A percentile compares a stretch with the other conserved stretches of the same genome.
Evolutionary conservation across 202 grass and related monocot species (phyloP).

Genomic region (Saccharum hybrid): DNA sequence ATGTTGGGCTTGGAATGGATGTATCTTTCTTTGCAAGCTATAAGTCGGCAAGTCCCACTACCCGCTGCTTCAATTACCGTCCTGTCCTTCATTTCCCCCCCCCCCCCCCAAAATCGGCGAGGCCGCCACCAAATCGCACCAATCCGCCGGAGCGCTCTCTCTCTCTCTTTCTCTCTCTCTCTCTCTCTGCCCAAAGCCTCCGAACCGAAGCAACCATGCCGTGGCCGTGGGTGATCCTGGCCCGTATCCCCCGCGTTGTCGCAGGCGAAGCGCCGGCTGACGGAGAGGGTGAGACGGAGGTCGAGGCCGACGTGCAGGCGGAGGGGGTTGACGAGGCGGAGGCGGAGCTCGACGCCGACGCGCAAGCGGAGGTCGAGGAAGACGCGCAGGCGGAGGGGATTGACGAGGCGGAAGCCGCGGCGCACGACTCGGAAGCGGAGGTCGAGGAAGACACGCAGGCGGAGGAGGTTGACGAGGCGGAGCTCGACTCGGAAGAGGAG

Average conservation of each 20-base stretch:
- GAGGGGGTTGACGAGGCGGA: not conserved
- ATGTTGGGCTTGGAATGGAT: no score
- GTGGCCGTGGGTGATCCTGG: slow-evolving; percentile 26
- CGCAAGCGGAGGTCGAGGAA: not conserved
- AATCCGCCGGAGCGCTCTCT: not conserved
- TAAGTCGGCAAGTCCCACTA: not conserved
- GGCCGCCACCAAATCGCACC: not conserved
- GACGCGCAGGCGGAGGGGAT: not conserved
- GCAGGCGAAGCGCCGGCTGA: not conserved
- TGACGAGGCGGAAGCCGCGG: no score
- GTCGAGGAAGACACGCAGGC: not conserved
- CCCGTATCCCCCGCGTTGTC: not conserved
- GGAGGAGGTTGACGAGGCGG: not conserved
- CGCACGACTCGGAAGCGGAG: not conserved
- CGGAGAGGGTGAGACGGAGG: not conserved
- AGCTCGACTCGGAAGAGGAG: not conserved
- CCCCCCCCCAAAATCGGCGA: not conserved
- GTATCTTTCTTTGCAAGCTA: not conserved
- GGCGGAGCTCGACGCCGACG: not conserved
- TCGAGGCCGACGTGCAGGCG: not conserved
- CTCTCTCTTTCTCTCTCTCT: no score
- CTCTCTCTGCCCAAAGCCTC: not conserved
- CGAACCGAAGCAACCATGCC: not conserved
- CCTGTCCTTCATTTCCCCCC: not conserved
- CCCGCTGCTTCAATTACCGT: not conserved